Evolutionary conservation across 2,329 filamentous ascomycete genomes (phyloP).

Genomic region (Xylariaceae sp.): DNA sequence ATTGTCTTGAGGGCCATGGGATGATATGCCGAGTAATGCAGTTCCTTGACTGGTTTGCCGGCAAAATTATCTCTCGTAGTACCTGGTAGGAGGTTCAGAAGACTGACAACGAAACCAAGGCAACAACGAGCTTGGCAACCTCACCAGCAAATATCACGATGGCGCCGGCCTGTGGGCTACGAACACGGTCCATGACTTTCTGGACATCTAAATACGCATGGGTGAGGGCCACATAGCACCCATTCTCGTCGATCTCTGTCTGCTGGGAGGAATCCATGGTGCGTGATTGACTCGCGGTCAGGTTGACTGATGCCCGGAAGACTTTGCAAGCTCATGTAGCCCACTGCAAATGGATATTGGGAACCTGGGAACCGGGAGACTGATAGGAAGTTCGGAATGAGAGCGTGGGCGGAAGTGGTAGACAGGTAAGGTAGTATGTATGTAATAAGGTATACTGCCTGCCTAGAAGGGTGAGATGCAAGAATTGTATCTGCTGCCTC

Average conservation of each 20-base stretch:
- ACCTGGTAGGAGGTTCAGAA: slow-evolving; percentile 41
- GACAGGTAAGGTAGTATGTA: not conserved
- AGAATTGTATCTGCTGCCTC: too few species aligned
- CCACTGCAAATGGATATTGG: not conserved
- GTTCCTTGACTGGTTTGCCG: slow-evolving; percentile 63
- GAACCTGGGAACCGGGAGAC: not conserved
- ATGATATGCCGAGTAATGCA: slow-evolving; percentile 70
- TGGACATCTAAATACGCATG: slow-evolving; percentile 53
- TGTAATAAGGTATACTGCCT: too few species aligned
- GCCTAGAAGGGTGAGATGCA: too few species aligned
- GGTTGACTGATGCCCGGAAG: not conserved
- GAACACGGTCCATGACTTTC: slow-evolving; percentile 58
- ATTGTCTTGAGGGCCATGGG: slow-evolving; percentile 66
- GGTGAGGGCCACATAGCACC: slow-evolving; percentile 65
- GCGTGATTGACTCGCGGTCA: not conserved
- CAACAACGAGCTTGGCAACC: not conserved
- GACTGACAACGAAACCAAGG: not conserved
- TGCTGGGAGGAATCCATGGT: slow-evolving; percentile 26
- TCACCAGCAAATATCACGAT: slow-evolving; percentile 71
- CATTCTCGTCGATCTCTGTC: slow-evolving; percentile 42
- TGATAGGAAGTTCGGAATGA: not conserved
- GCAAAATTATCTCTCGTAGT: slow-evolving; percentile 73
- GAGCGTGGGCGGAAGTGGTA: not conserved
- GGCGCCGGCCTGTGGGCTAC: slow-evolving; percentile 67
- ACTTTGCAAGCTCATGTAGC: not conserved